Evolutionary conservation across 805 yeast genomes (phyloP), one percentile per base, ranked within the genome.

Genomic region (Saccharomycopsis malanga): DNA sequence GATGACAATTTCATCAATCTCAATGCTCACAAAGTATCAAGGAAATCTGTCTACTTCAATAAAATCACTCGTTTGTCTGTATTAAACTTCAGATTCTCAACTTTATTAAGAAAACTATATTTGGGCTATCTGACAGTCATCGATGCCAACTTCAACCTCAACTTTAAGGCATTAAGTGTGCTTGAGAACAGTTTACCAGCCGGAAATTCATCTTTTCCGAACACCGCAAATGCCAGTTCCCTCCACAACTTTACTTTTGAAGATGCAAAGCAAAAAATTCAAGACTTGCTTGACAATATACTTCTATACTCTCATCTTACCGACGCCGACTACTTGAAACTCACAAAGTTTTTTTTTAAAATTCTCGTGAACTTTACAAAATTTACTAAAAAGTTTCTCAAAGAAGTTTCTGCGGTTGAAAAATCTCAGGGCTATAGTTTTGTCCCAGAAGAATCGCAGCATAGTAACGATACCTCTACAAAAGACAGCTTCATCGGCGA

Each of bases 231-330:
- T n/a, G 37, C 20, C 25, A 36, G 23, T 9, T 10, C 20, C 14
- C 25, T 12, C 23, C 18, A 17, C 5, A 18, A 10, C 5, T 17
- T 18, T 12, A 39, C 21, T 5, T 39, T 17, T 39, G 32, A 15
- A 36, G 35, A 3, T 34, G 36, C 29, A 12, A 37, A 48, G 24
- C 22, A 44, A 14, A 22, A n/a, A 18, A 40, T 44, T n/a, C 52
- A 48, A 22, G 48, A 44, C 14, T 36, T 48, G 44, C 34, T 48
- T 18, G 52, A 48, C 36, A 44, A 25, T 17, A 44, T 48, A 12
- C 23, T 48, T 3, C 20, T 48, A 15, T 25, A 48, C 23, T 22
- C 25, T 9, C 12, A 27, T 15, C 12, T 48, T 12, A 43, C 52
- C 4, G 30, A 48, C 22, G n/a, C 25, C 4, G 34, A 22, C 6